Evolutionary conservation across 345 rosid species (phyloP).

Genomic region (Orychophragmus violaceus): DNA sequence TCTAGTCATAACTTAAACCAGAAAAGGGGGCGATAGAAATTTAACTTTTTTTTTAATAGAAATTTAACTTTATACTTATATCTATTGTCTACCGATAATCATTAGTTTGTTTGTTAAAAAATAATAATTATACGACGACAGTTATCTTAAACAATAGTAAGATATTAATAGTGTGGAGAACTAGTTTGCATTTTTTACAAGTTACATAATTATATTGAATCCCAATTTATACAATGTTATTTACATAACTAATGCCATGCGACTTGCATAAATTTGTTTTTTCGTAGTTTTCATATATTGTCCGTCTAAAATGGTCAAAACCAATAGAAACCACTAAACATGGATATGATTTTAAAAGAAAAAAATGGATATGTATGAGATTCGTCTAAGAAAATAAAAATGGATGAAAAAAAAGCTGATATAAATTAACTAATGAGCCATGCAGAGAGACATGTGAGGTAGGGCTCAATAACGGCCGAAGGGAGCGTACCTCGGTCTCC

Average conservation of each 20-base stretch:
- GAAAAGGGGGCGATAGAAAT: background rate
- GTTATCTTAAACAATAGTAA: background rate
- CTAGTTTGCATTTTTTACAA: no score
- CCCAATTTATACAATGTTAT: no score
- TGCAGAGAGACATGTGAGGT: constrained; percentile 21
- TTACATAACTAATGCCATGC: no score
- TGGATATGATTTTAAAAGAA: no score
- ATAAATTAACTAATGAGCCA: constrained; percentile 1
- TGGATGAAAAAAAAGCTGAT: background rate
- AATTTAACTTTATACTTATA: background rate
- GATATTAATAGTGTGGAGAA: no score
- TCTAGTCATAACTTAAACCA: background rate
- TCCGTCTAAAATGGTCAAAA: no score
- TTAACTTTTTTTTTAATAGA: no score
- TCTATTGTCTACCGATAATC: background rate
- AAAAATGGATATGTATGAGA: background rate
- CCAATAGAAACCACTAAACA: background rate
- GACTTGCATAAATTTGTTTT: no score
- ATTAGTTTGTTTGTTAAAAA: background rate
- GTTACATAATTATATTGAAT: no score
- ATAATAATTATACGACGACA: background rate
- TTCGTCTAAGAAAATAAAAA: background rate
- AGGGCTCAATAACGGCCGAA: constrained; percentile 22
- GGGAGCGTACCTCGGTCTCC: background rate
- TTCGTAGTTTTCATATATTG: no score